Evolutionary conservation across 75 land plant genomes (phyloP).

Genomic region (Azolla pinnata): DNA sequence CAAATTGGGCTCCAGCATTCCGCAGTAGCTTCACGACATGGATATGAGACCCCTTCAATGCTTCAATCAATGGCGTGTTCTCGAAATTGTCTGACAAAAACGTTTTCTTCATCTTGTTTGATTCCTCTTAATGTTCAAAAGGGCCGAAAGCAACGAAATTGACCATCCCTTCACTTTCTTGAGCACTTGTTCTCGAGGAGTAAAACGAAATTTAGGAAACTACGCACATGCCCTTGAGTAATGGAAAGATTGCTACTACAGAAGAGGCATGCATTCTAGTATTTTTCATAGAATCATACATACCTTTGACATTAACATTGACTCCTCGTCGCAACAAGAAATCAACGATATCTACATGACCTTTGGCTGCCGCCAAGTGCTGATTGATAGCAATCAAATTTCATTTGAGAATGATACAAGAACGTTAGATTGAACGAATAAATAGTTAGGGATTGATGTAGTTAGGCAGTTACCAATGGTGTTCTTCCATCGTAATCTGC

Average conservation of each 20-base stretch:
- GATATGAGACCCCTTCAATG: conserved; percentile 38
- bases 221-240: too few relatives aligned
- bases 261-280: too few relatives aligned
- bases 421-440: too few relatives aligned
- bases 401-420: too few relatives aligned
- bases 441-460: too few relatives aligned
- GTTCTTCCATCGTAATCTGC: conserved; percentile 72
- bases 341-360: conserved; percentile 32
- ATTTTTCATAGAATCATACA: too few relatives aligned
- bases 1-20: conserved; percentile 24
- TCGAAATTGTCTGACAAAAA: conserved; percentile 36
- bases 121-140: too few relatives aligned
- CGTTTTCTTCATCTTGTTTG: neutral
- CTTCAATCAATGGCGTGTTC: conserved; percentile 40
- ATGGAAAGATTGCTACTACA: too few relatives aligned
- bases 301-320: conserved; percentile 36
- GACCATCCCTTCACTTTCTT: too few relatives aligned
- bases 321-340: conserved; percentile 42
- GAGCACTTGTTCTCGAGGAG: too few relatives aligned
- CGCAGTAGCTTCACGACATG: conserved; percentile 19
- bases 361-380: conserved; percentile 46
- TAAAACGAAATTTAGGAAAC: too few relatives aligned
- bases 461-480: conserved; percentile 53
- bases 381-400: conserved; percentile 8
- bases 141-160: too few relatives aligned